phyloP scores from a whole-genome alignment of 495 filamentous ascomycete genomes.

The Darksidea phi region DNA sequence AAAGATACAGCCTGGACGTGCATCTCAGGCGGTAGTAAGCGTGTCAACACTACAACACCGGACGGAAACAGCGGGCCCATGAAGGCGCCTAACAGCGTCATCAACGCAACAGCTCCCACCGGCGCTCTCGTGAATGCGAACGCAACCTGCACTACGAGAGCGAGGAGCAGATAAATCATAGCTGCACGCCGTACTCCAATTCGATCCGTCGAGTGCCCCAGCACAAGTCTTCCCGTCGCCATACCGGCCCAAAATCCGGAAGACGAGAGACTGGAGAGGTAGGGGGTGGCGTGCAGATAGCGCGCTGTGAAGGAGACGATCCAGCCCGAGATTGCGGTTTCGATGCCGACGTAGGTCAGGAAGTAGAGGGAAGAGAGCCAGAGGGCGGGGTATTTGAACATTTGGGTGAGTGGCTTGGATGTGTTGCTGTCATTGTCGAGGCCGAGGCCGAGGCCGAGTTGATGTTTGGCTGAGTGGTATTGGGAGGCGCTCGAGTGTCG shows the following conservation, averaged over 20 bases:
- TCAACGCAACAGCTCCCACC: conserved; percentile 2
- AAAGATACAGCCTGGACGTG: conserved; percentile 24
- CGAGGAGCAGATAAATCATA: conserved; percentile 2
- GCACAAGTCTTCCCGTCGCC: conserved; percentile 16
- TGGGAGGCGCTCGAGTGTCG: conserved; percentile 6
- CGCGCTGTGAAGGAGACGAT: conserved; percentile 22
- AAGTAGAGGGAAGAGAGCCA: conserved; percentile 15
- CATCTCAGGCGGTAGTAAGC: conserved; percentile 17
- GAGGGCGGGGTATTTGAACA: conserved; percentile 11
- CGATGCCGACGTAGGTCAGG: conserved; percentile 26
- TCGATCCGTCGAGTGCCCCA: conserved; percentile 14
- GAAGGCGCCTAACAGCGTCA: conserved; percentile 20
- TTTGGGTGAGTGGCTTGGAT: background rate
- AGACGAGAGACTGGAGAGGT: conserved; percentile 5
- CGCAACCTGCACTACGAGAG: conserved; percentile 11
- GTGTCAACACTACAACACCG: conserved; percentile 22
- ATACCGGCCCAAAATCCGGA: conserved; percentile 28
- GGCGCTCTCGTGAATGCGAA: background rate
- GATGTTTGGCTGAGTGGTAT: conserved; percentile 14
- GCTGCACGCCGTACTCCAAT: conserved; percentile 17
- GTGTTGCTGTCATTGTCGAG: too few relatives aligned
- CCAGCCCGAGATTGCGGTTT: conserved; percentile 27
- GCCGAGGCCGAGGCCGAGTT: too few relatives aligned
- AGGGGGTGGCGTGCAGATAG: conserved; percentile 7
- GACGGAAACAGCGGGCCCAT: conserved; percentile 29